Evolutionary conservation across 148 eudicot genomes (phyloP), one percentile per base, ranked within the genome.

Genomic region (Fallopia convolvulus): DNA sequence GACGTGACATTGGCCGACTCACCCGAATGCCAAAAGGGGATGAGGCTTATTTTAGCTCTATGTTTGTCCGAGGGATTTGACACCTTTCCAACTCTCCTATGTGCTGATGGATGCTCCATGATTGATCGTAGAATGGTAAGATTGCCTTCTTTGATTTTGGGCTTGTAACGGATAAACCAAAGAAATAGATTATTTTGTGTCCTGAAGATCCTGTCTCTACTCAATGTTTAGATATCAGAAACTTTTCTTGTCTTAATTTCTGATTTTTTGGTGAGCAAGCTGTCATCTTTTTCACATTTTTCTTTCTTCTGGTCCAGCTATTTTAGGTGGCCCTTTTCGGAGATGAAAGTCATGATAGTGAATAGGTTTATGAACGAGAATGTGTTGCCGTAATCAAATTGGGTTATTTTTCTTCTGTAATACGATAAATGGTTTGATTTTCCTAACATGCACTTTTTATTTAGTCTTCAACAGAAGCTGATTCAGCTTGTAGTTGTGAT

Each of bases 71-170:
- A 94, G 83, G 99, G 99, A 8, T 94, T 94, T 60, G 99, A 94
- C 83, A 94, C 99, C 6, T 94, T 94, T 81, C 99, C 99, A 10
- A 94, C 99, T 14, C 83, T 94, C 73, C 87, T 94, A 5, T 94
- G 99, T 84, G 99, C 99, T 4, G 99, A 94, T 88, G 99, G 99
- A 18, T 94, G 99, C 85, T 94, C 99, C 26, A 94, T 94, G 99
- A 86, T 94, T 84, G 99, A 94, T 87, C 91, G 99, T 30, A 92
- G 99, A 75, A 94, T 94, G 99, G 99, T 94, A 87, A 89, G 80
- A 32, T 82, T 82, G 42, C 18, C 76, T 52, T 52, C 70, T 65
- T 65, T 26, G 40, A 11, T 23, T 23, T 55, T 6, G 8, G 0
- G 6, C 60, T 55, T 55, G 23, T 55, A 55, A 18, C 0, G 18